Conservation (phyloP, 2,329 filamentous ascomycete genomes). For the Arthrobotrys megalospora region DNA sequence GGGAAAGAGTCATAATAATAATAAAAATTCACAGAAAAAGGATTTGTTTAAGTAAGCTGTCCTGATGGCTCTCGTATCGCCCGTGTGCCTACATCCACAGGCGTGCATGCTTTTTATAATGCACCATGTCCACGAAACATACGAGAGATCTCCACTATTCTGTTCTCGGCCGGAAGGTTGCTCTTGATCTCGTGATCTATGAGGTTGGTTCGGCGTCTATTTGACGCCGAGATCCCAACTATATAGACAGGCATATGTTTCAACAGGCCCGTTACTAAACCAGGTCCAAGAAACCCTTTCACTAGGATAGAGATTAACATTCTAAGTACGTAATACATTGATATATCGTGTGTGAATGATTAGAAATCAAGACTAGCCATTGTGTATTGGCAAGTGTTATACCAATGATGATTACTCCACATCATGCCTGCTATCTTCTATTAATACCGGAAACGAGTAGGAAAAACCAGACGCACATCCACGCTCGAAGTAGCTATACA, state of each 20-base stretch:
- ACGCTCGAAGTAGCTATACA: conserved; percentile 36
- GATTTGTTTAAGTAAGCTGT: neutral
- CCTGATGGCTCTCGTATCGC: conserved; percentile 7
- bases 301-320: neutral
- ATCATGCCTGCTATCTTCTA: conserved; percentile 25
- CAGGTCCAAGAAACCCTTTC: neutral
- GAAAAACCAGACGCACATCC: conserved; percentile 22
- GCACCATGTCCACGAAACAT: conserved; percentile 7
- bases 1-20: neutral
- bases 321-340: conserved; percentile 4
- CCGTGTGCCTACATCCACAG: neutral
- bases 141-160: conserved; percentile 14
- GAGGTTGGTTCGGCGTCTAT: conserved; percentile 20
- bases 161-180: conserved; percentile 15
- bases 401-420: conserved; percentile 34
- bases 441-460: neutral
- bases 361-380: neutral
- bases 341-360: neutral
- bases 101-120: conserved; percentile 21
- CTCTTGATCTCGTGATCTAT: conserved; percentile 17
- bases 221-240: conserved; percentile 4
- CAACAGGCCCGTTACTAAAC: conserved; percentile 15
- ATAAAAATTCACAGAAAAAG: neutral
- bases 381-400: conserved; percentile 9
- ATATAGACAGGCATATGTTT: conserved; percentile 15